Percentiles rank a stretch among this genome's conserved stretches.
These are phyloP conservation scores for Pseudogymnoascus sp. DNA, from an alignment of 2,329 filamentous ascomycete species.

Conservation along the genomic window DNA sequence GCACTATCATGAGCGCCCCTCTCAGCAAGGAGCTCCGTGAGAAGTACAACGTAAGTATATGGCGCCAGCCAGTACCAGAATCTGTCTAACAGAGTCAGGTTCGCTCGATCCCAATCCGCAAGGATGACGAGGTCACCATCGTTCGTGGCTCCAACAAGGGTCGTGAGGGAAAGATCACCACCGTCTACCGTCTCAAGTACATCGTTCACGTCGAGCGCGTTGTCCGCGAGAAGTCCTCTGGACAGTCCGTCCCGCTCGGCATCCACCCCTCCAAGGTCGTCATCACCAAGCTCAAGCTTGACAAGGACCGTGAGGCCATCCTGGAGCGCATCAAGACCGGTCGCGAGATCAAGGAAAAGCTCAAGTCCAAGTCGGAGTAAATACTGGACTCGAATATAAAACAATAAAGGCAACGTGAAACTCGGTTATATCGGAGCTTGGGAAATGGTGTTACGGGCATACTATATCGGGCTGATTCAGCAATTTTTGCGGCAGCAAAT, in stretches of 20 bases:
- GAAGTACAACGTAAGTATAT: slow-evolving; percentile 85
- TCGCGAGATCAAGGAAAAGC: slow-evolving; percentile 68
- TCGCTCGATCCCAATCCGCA: slow-evolving; percentile 92
- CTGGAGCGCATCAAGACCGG: slow-evolving; percentile 78
- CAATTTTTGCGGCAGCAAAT: slow-evolving; percentile 10
- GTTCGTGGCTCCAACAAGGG: slow-evolving; percentile 94
- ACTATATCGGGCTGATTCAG: slow-evolving; percentile 11
- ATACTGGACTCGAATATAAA: slow-evolving; percentile 10
- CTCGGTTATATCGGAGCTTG: slow-evolving; percentile 13
- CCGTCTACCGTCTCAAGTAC: slow-evolving; percentile 98
- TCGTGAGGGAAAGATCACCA: slow-evolving; percentile 95
- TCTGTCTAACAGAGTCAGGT: slow-evolving; percentile 49
- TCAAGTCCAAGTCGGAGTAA: slow-evolving; percentile 22
- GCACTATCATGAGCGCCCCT: slow-evolving; percentile 94
- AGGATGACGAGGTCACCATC: slow-evolving; percentile 92
- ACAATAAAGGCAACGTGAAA: slow-evolving; percentile 12
- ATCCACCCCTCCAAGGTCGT: slow-evolving; percentile 95
- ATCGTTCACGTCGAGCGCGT: slow-evolving; percentile 96
- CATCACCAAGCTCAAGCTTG: slow-evolving; percentile 98
- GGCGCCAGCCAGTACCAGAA: neutral
- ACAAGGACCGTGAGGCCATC: slow-evolving; percentile 89
- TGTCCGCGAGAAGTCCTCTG: slow-evolving; percentile 93
- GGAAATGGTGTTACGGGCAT: slow-evolving; percentile 11
- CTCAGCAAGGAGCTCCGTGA: slow-evolving; percentile 95
- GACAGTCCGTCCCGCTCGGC: slow-evolving; percentile 90